Evolutionary conservation across 768 basidiomycete genomes (phyloP), one percentile per base, ranked within the genome.

Genomic region (Coprinopsis marcescibilis): DNA sequence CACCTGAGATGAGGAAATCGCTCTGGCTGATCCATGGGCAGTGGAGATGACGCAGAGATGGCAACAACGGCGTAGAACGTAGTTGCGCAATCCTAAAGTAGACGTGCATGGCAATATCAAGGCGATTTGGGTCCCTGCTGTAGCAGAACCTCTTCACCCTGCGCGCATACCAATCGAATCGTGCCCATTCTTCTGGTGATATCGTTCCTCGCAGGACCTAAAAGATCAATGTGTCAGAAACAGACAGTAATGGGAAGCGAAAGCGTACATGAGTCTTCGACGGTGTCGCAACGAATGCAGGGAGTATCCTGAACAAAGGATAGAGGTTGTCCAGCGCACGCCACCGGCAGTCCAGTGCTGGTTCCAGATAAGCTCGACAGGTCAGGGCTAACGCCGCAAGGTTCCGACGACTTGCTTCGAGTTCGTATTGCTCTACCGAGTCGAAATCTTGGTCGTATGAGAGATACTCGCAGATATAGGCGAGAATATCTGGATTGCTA

Each of bases 21-120:
- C 39, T 52, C 45, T 63, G 63, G 35, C 52, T 61, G 13, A 56
- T 59, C 19, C 56, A 52, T 4, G 61, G 63, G 37, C 61, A 66
- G 17, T 55, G 52, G 19, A 66, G 57, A 21, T 61, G 57, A 4
- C 57, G 62, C 5, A 64, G 49, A 15, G 45, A 55, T 2, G 63
- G 63, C 2, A 66, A 49, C 0, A 66, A 35, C 0, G 65, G 61
- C n/a, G 50, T 34, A 17, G 50, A 45, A 14, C 60, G 60, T 1
- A 64, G 50, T 35, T 64, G 63, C 2, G 63, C 63, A 5, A 66
- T 56, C 13, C 63, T 55, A 45, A 64, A 64, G 52, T 66, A 66
- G 23, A 64, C 63, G 35, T 66, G 63, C 62, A 63, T 63, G 14
- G 63, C 65, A 19, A 66, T 62, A 43, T 63, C 62, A 20, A 62